Evolutionary conservation across 176 grass and related monocot species (phyloP).

Genomic region (Areca catechu): DNA sequence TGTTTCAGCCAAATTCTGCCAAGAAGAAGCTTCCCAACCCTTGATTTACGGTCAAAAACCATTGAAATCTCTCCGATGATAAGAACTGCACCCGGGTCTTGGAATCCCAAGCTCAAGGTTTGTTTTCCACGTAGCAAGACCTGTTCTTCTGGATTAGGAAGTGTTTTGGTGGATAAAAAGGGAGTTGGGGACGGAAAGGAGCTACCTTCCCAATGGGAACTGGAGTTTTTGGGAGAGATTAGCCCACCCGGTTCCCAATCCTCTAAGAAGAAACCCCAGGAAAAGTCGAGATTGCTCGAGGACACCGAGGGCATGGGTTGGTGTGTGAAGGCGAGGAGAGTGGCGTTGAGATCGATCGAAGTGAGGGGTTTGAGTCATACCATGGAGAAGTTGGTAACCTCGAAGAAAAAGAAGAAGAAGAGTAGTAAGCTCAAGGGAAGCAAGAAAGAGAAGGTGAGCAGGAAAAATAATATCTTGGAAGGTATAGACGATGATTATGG

Average conservation of each 20-base stretch:
- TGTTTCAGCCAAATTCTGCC: slow-evolving; percentile 14
- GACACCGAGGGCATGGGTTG: slow-evolving; percentile 52
- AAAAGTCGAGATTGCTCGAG: slow-evolving; percentile 18
- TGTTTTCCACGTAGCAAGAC: slow-evolving; percentile 1
- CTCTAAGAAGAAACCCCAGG: neutral
- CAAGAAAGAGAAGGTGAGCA: slow-evolving; percentile 22
- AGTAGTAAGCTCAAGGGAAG: slow-evolving; percentile 26
- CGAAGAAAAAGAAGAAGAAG: slow-evolving; percentile 72
- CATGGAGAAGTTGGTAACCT: slow-evolving; percentile 47
- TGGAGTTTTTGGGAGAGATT: slow-evolving; percentile 31
- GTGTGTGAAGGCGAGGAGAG: slow-evolving; percentile 68
- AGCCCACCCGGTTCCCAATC: slow-evolving; percentile 3
- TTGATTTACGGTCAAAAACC: slow-evolving; percentile 18
- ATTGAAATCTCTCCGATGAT: slow-evolving; percentile 1
- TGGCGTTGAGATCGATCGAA: slow-evolving; percentile 67
- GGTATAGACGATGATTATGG: slow-evolving; percentile 15
- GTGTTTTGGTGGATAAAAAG: neutral
- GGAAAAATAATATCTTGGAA: slow-evolving; percentile 1
- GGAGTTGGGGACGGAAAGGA: slow-evolving; percentile 20
- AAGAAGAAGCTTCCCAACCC: slow-evolving; percentile 16
- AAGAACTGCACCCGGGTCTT: slow-evolving; percentile 6
- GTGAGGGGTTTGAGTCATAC: slow-evolving; percentile 41
- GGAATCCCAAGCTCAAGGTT: slow-evolving; percentile 2
- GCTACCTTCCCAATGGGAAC: slow-evolving; percentile 18
- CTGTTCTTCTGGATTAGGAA: slow-evolving; percentile 14